Base-by-base conservation (phyloP, 1,284 basidiomycete genomes). In the Cryptococcus sp. region DNA sequence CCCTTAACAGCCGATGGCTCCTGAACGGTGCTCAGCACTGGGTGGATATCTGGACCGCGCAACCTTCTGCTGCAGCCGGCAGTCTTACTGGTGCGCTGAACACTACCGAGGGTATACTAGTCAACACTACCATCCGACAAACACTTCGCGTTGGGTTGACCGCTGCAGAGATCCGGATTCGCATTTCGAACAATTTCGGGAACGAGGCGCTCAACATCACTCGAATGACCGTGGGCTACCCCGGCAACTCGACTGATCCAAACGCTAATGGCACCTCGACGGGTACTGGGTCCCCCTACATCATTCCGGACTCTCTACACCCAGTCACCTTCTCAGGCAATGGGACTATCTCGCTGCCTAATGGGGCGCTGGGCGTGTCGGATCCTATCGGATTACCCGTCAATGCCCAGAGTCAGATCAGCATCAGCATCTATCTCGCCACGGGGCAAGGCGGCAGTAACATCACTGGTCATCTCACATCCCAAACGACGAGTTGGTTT, bases 381-480 rank as follows among this genome's bases (percentile, higher is more conserved):
- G 83, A 84, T 62, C 79, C 81, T 0, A 45, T 45, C 16, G 22
- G 22, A 8, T 15, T 45, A n/a, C n/a, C 42, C 42, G 42, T 45
- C 42, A 22, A n/a, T 22, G 42, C 42, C n/a, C 42, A 45, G 22
- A 45, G 42, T 22, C n/a, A 45, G 6, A 45, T 45, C 13, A 45
- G 42, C 42, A 10, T 45, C 13, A 45, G 42, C 42, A 61, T 83
- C 22, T 83, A 79, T 68, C 69, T 81, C 7, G 73, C 68, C 23
- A 58, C 72, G 10, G 82, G 83, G 0, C 83, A 83, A 64, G 60
- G 68, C 11, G 76, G 54, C 17, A 79, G 79, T 57, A 62, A 61
- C 40, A 80, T 83, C 55, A 83, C 81, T 3, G 78, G 77, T 23
- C 83, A 84, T 58, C 83, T 82, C 10, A 81, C 82, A n/a, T 83